Conservation (phyloP, 108 stramenopile species). For the Skeletonema menzelii region DNA sequence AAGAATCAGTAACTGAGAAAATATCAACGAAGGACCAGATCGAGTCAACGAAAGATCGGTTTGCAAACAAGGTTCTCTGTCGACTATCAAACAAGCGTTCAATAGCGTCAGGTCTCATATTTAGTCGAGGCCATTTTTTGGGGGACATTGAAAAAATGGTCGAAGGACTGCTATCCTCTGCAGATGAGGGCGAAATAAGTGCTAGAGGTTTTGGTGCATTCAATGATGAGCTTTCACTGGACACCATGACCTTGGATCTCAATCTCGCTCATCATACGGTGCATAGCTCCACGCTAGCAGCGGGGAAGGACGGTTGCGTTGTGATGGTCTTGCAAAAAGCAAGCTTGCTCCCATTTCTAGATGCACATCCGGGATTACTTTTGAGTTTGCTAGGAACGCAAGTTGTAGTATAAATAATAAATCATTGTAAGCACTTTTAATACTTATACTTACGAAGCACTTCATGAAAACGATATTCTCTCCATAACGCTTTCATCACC, state of each 20-base stretch:
- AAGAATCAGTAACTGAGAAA: not conserved
- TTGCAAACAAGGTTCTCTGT: conserved; percentile 83
- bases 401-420: conserved; percentile 62
- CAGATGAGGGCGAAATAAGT: conserved; percentile 25
- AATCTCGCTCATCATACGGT: conserved; percentile 52
- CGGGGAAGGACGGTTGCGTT: conserved; percentile 86
- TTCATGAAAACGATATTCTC: conserved; percentile 20
- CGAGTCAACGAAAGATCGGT: conserved; percentile 64
- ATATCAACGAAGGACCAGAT: conserved; percentile 22
- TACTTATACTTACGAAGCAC: not conserved
- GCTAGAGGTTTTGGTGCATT: conserved; percentile 50
- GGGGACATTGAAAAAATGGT: conserved; percentile 90
- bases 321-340: conserved; percentile 74
- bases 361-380: conserved; percentile 81
- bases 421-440: too few species aligned
- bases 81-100: conserved; percentile 77
- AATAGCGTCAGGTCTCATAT: conserved; percentile 79
- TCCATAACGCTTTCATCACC: conserved; percentile 5
- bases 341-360: conserved; percentile 75
- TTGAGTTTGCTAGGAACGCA: conserved; percentile 87
- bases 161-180: conserved; percentile 58
- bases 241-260: conserved; percentile 54
- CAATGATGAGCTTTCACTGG: conserved; percentile 27
- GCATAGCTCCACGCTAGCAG: conserved; percentile 85
- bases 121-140: conserved; percentile 86